These are phyloP conservation scores for Graphiopsis chlorocephala DNA, from an alignment of 2,329 filamentous ascomycete genomes.

Conservation along the genomic window DNA sequence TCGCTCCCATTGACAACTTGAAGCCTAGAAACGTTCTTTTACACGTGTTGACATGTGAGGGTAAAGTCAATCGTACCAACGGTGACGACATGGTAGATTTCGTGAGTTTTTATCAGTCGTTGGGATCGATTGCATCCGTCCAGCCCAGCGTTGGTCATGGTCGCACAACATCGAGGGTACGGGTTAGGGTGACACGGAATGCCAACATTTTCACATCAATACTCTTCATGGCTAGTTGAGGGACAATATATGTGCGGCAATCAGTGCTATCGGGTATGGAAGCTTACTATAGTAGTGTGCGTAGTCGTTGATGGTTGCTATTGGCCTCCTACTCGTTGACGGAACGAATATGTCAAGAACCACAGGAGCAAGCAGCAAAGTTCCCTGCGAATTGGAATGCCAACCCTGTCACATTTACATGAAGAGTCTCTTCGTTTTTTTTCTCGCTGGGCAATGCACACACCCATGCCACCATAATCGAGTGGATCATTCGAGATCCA, in stretches of 20 bases:
- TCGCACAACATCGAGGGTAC: not conserved
- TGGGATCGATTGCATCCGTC: not conserved
- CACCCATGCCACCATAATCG: no score
- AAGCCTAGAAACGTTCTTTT: not conserved
- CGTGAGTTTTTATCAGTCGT: not conserved
- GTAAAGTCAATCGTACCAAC: not conserved
- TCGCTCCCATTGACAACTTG: not conserved
- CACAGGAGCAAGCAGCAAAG: no score
- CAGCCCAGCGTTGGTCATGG: not conserved
- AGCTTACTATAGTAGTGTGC: not conserved
- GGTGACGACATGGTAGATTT: not conserved
- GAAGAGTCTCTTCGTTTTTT: no score
- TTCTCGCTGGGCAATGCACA: no score
- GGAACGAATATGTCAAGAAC: no score
- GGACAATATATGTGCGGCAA: not conserved
- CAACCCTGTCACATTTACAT: no score
- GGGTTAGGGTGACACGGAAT: not conserved
- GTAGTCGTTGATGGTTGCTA: no score
- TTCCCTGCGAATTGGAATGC: no score
- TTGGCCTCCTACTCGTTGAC: no score
- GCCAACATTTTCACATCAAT: not conserved
- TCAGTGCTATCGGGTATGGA: not conserved
- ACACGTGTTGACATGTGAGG: not conserved
- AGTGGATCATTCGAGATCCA: no score
- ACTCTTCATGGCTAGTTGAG: not conserved